Base-by-base conservation (phyloP, 345 rosid species). In the Populus davidiana region DNA sequence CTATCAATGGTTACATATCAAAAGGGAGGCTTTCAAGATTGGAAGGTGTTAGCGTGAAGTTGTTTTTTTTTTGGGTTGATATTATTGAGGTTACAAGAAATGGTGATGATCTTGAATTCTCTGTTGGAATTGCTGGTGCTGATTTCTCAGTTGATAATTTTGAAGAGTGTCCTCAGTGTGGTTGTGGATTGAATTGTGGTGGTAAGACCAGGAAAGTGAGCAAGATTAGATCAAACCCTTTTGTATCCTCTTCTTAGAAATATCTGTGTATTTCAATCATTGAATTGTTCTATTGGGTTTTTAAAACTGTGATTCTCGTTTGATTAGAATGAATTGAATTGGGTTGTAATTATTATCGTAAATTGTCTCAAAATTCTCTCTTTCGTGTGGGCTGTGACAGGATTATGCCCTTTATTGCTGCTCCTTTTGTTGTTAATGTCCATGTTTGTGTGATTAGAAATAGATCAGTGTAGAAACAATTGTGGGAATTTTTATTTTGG, bases 91-190 rank as follows among this genome's bases (percentile, higher is more conserved):
- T 90, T 64, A 84, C 73, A 0, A 83, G 91, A 74, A 85, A 56
- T 17, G 91, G 90, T 4, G 87, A 85, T 78, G 78, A 79, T 14
- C 86, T 91, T 63, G 85, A 87, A n/a, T 90, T 91, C 84, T 86
- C 88, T 35, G 90, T 89, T 50, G 92, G 92, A 69, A 89, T 89
- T 69, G 83, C 91, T 7, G 90, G 89, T 54, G 94, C 94, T 73
- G 86, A 69, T 14, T 91, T 91, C 69, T 87, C 91, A 4, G 69
- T 88, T 52, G 91, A 85, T 79, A 89, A 89, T 67, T 91, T 94
- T 64, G 90, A 77, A 67, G 97, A 86, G 84, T 83, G 86, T 43
- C 97, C 98, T 36, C 97, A 90, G 67, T 94, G 98, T 83, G 96
- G 97, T 14, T 91, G 98, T 83, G 96, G 96, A 18, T 80, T 92